Base-by-base conservation (phyloP, 192 early-diverging fungal species). In the Podila epigama region DNA sequence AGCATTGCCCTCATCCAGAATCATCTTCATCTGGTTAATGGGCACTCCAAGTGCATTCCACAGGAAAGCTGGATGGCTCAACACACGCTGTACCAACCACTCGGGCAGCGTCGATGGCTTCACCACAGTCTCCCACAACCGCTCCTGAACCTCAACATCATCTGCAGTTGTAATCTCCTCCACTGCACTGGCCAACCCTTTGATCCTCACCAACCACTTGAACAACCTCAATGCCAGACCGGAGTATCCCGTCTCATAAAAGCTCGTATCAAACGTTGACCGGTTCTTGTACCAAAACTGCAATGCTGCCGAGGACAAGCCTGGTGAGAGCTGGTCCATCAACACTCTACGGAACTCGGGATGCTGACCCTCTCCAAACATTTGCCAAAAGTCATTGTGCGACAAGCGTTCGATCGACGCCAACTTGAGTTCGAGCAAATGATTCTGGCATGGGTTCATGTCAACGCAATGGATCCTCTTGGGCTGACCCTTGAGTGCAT, bases 361-460 rank as follows among this genome's bases (percentile, higher is more conserved):
- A 48, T 89, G 69, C 35, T 70, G 70, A 32, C 94, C 94, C 20
- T 86, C 85, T 28, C 92, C 94, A 82, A 95, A 93, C 73, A 95
- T 82, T 31, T 83, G 81, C 92, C 92, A 94, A 66, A 93, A 92
- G 58, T 90, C 86, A 29, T 75, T 60, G 61, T 88, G 92, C 35
- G 82, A 70, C 13, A 95, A 66, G 51, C 79, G 72, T 27, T 77
- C 62, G 55, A 95, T 86, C 32, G 82, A 81, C 29, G 92, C 92
- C 0, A 95, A 82, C 70, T 95, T 95, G 60, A 95, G 87, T 79
- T 95, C 94, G 16, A 95, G 85, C 59, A 95, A 81, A 70, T 95
- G 89, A 81, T 95, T 95, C 71, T 95, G 94, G 80, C 94, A 95
- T n/a, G 94, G 94, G 63, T 95, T 95, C 84, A 95, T 87, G 75